Evolutionary conservation across 2,329 filamentous ascomycete species (phyloP).

Genomic region (Lachnellula occidentalis): DNA sequence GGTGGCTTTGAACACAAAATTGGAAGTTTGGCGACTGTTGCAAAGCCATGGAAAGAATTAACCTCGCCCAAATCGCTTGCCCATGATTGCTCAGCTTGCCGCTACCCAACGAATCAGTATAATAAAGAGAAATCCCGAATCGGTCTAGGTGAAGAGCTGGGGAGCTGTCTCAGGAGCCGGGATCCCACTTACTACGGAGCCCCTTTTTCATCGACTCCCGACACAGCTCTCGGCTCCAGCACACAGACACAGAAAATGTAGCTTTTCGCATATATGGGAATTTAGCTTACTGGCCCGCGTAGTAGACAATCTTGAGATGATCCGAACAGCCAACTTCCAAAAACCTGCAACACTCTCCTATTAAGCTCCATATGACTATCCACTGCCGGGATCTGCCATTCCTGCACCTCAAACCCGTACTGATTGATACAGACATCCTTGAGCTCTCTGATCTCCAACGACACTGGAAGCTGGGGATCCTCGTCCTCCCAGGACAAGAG

Average conservation of each 20-base stretch:
- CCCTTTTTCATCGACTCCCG: no score
- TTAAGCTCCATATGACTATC: constrained; percentile 52
- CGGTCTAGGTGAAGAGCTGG: no score
- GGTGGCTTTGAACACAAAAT: background rate
- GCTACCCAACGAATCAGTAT: background rate
- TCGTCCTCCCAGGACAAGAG: constrained; percentile 57
- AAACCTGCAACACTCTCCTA: constrained; percentile 48
- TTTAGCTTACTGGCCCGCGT: constrained; percentile 42
- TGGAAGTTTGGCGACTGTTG: background rate
- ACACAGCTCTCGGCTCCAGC: no score
- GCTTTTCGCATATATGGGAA: no score
- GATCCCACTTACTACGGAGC: no score
- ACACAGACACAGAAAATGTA: no score
- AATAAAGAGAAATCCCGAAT: no score
- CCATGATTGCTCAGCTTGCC: constrained; percentile 48
- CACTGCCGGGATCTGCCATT: constrained; percentile 52
- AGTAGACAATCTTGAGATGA: constrained; percentile 56
- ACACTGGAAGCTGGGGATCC: constrained; percentile 34
- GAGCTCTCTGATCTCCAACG: constrained; percentile 46
- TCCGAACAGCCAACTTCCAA: constrained; percentile 49
- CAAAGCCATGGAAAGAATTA: constrained; percentile 31
- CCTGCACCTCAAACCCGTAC: constrained; percentile 52
- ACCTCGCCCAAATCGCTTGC: constrained; percentile 59
- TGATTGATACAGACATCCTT: constrained; percentile 50
- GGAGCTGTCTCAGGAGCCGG: no score